Base-by-base conservation (phyloP, 768 basidiomycete species). In the Serendipita sp. region DNA sequence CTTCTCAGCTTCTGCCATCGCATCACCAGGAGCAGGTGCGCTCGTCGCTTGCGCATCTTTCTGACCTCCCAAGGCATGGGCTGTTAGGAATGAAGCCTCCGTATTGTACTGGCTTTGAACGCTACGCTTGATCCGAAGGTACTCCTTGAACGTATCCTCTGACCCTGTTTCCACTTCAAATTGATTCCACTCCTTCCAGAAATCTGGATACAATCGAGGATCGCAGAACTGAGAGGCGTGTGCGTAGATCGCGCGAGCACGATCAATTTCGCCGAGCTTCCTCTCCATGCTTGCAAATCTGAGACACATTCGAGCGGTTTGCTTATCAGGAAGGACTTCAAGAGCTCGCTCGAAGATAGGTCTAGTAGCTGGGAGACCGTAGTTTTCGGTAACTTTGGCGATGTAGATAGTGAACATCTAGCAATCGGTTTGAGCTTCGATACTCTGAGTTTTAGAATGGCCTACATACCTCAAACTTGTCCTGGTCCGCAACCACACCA, bases 61-160 rank as follows among this genome's bases (percentile, higher is more conserved):
- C 65, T 77, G 76, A 30, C 80, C 77, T 15, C 83, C 85, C 64
- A 87, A 77, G 8, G 93, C 87, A 75, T 96, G 91, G 10, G 94
- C 94, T 5, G 91, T 91, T 64, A 96, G 78, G 74, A 92, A 95
- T 48, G 87, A 88, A 52, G 88, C 89, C 74, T 97, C 95, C 2
- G 96, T 99, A 74, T 99, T 98, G 80, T 96, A 99, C 71, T 93
- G 90, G 32, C 95, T 93, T 75, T 99, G 96, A 15, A 99, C 96
- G 70, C 94, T 93, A 65, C 96, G 85, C 76, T 95, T 96, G 78
- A 98, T 96, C 44, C 94, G 85, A 66, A 92, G 73, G 70, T 73
- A 78, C 70, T 79, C 78, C 56, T 78, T 67, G 85, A 99, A 99
- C 0, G 96, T 99, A 73, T 99, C 96, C 74, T 99, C 96, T 1